Base-by-base conservation (phyloP, 2,329 filamentous ascomycete genomes). In the Thermomyces lanuginosus region DNA sequence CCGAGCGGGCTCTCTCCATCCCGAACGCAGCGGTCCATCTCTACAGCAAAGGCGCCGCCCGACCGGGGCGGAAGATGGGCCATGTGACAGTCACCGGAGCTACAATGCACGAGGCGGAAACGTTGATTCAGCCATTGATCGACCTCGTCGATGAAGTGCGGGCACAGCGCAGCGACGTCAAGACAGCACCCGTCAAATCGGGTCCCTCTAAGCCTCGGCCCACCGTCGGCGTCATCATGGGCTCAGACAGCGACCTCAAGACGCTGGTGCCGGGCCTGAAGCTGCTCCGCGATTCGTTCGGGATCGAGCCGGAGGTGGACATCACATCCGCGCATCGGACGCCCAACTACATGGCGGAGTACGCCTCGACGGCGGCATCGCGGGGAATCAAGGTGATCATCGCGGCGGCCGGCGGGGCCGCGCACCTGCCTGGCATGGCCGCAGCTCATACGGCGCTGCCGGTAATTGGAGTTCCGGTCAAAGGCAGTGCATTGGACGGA, bases 41-140 rank as follows among this genome's bases (percentile, higher is more conserved):
- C 24, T 98, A 98, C 56, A 84, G 84, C 44, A 95, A 95, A 56
- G 70, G 69, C 7, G 71, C 69, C 24, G 78, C 83, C 14, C 80
- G 83, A 41, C 81, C 80, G 4, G 77, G 81, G 17, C 75, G 89
- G 23, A 98, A 95, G 55, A 95, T 95, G 59, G 86, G 86, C 7
- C 89, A 98, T 51, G 71, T 98, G 39, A 95, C 84, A 1, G 58
- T 92, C 19, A 78, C 79, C 2, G 73, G 72, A 1, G 61, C 67
- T 8, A 72, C 69, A 0, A 71, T 84, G 45, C 58, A 66, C 19
- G 64, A 74, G 41, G 72, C 76, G n/a, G 69, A 78, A 46, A 60
- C 64, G 9, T 65, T 74, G 8, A 69, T 76, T 19, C 69, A 76
- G 27, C 72, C 72, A 2, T 64, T 93, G 12, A 69, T 92, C 32